Conservation (phyloP, 352 stramenopile species). For the Chrysophaeum taylorii region DNA sequence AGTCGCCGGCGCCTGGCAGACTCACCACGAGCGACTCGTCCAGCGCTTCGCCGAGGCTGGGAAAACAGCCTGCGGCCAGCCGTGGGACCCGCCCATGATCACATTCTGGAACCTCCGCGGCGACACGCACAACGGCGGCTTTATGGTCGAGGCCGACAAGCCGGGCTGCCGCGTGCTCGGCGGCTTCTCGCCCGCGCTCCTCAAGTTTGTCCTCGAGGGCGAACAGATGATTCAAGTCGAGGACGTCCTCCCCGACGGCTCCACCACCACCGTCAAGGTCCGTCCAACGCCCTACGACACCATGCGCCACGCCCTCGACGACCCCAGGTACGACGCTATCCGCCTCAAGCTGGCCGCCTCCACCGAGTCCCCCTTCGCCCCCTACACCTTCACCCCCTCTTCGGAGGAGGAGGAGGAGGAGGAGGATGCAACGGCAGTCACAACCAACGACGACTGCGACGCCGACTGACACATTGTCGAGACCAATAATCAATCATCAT, state of each 20-base stretch:
- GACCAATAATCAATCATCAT: no score
- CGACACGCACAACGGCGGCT: slow-evolving; percentile 15
- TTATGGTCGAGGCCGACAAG: slow-evolving; percentile 4
- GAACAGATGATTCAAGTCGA: not conserved
- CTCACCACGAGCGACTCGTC: slow-evolving; percentile 1
- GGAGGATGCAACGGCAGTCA: no score
- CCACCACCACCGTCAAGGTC: not conserved
- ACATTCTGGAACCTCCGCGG: slow-evolving; percentile 59
- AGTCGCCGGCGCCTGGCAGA: slow-evolving; percentile 29
- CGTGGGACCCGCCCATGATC: slow-evolving; percentile 46
- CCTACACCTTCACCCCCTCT: no score
- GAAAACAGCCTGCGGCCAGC: not conserved
- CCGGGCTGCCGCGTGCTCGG: slow-evolving; percentile 19
- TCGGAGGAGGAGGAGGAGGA: no score
- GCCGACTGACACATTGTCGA: no score
- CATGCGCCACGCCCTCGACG: slow-evolving; percentile 15
- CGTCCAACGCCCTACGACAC: slow-evolving; percentile 20
- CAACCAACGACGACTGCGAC: no score
- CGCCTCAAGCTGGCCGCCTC: not conserved
- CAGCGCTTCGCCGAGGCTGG: slow-evolving; percentile 6
- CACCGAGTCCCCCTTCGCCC: no score
- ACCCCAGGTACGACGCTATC: slow-evolving; percentile 20
- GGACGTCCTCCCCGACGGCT: not conserved
- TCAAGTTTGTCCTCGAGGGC: slow-evolving; percentile 24
- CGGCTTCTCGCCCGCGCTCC: slow-evolving; percentile 24